Conservation (phyloP, 2,329 filamentous ascomycete species). For the Cadophora sp. region DNA sequence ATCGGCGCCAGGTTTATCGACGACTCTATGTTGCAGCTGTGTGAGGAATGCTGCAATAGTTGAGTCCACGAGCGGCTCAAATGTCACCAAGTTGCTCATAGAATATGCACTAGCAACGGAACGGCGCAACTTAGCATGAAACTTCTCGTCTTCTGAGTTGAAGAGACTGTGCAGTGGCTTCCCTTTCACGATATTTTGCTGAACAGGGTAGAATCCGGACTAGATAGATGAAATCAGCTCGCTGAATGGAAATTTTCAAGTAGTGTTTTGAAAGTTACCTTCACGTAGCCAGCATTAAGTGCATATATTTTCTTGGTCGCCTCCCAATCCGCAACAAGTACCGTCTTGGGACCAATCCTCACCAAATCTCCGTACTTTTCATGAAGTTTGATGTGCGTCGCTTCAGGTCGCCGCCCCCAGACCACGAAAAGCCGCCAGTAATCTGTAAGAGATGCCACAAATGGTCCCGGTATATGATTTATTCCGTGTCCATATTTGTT, state of each 20-base stretch:
- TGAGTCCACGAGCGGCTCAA: slow-evolving; percentile 80
- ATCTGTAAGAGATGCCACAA: slow-evolving; percentile 17
- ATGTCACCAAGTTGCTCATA: slow-evolving; percentile 78
- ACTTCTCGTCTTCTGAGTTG: slow-evolving; percentile 75
- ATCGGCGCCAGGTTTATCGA: not conserved
- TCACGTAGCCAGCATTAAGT: slow-evolving; percentile 79
- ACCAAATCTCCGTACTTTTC: slow-evolving; percentile 20
- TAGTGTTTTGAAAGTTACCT: slow-evolving; percentile 56
- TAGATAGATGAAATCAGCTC: slow-evolving; percentile 42
- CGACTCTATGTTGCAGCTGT: slow-evolving; percentile 2
- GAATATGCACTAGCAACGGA: slow-evolving; percentile 79
- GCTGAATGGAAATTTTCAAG: not conserved
- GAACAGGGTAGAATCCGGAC: slow-evolving; percentile 82
- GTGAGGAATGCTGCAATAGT: slow-evolving; percentile 69
- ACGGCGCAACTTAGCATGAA: slow-evolving; percentile 76
- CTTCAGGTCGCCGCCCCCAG: slow-evolving; percentile 18
- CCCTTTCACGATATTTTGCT: slow-evolving; percentile 76
- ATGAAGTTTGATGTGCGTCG: slow-evolving; percentile 12
- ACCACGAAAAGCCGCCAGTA: slow-evolving; percentile 12
- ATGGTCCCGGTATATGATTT: slow-evolving; percentile 18
- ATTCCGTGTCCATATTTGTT: slow-evolving; percentile 10
- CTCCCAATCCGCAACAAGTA: slow-evolving; percentile 60
- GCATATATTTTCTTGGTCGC: slow-evolving; percentile 81
- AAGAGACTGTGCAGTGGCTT: slow-evolving; percentile 74
- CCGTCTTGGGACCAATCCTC: slow-evolving; percentile 14